Conservation (phyloP, 495 filamentous ascomycete species). For the Aspergillus kassunensis region DNA sequence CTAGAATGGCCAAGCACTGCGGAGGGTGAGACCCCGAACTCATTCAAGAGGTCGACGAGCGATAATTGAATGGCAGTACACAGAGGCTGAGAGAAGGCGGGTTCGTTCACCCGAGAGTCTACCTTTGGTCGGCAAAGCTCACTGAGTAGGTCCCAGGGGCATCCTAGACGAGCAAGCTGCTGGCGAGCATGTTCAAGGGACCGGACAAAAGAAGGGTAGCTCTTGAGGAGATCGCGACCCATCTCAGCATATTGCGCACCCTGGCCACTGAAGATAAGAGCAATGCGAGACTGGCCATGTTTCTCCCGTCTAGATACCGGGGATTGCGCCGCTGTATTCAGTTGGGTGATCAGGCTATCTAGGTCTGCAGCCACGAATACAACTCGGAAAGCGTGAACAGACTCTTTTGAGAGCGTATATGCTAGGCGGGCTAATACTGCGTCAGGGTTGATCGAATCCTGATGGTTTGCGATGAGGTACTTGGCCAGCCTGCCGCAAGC, state of each 20-base stretch:
- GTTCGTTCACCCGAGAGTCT: slow-evolving; percentile 10
- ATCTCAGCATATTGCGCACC: slow-evolving; percentile 14
- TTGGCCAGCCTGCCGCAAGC: slow-evolving; percentile 1
- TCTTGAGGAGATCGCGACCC: slow-evolving; percentile 10
- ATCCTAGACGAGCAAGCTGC: slow-evolving; percentile 4
- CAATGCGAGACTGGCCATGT: slow-evolving; percentile 6
- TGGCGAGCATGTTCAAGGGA: slow-evolving; percentile 8
- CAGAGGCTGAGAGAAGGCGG: slow-evolving; percentile 18
- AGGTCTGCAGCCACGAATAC: slow-evolving; percentile 5
- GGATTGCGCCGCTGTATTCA: slow-evolving; percentile 3
- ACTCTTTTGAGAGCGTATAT: slow-evolving; percentile 7
- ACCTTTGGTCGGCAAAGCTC: slow-evolving; percentile 10
- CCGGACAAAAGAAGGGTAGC: slow-evolving; percentile 5
- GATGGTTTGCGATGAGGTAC: slow-evolving; percentile 7
- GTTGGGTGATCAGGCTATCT: slow-evolving; percentile 1
- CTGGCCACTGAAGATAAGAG: slow-evolving; percentile 12
- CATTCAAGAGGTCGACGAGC: slow-evolving; percentile 19
- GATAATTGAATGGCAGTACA: slow-evolving; percentile 29
- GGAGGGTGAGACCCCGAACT: slow-evolving; percentile 20
- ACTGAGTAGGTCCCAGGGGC: slow-evolving; percentile 8
- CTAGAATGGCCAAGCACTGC: slow-evolving; percentile 58
- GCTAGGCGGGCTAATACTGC: slow-evolving; percentile 5
- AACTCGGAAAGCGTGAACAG: slow-evolving; percentile 4
- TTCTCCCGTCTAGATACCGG: slow-evolving; percentile 2
- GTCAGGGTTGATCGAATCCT: slow-evolving; percentile 2